Evolutionary conservation across 495 filamentous ascomycete species (phyloP), one percentile per base, ranked within the genome.

Genomic region (Gamarada debralockiae): DNA sequence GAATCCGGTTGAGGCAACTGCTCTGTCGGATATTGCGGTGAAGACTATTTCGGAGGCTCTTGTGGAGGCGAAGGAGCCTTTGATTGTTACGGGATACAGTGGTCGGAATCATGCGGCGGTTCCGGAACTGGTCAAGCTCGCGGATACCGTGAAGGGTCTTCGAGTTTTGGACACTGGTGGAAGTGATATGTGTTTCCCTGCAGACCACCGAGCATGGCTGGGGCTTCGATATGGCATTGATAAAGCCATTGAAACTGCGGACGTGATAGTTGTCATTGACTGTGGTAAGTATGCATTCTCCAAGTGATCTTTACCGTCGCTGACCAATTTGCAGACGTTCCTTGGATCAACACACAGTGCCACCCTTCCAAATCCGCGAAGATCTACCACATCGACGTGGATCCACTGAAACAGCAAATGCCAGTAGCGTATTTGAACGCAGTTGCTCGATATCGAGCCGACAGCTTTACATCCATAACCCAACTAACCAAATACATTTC

Each of bases 171-270:
- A 97, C 65, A 91, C 90, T 0, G 89, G 88, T 21, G 92, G 90
- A 29, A 87, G 87, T 62, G 92, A 97, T 65, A 93, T 97, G 92
- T 95, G 89, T 62, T 97, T 97, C 70, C 92, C 92, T 2, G 86
- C 84, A 1, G 75, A 92, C 46, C 91, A 96, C 54, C 71, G 73
- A 14, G 73, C 59, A 1, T 81, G 83, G 76, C 66, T 96, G 22
- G 89, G 92, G 2, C 63, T 95, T 57, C 74, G 82, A 54, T 96
- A 83, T 57, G 89, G 91, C 10, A 73, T 81, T 2, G 89, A 96
- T 36, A 83, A 88, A 14, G 70, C 73, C 5, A 87, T 96, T 57
- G 75, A 72, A 39, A 83, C 82, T 5, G 87, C 92, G 0, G 92
- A 96, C 63, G 78, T 87, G 21, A 96, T 97, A 57, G 56, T 97